Conservation (phyloP, 768 basidiomycete genomes). For the Pleurotus pulmonarius region DNA sequence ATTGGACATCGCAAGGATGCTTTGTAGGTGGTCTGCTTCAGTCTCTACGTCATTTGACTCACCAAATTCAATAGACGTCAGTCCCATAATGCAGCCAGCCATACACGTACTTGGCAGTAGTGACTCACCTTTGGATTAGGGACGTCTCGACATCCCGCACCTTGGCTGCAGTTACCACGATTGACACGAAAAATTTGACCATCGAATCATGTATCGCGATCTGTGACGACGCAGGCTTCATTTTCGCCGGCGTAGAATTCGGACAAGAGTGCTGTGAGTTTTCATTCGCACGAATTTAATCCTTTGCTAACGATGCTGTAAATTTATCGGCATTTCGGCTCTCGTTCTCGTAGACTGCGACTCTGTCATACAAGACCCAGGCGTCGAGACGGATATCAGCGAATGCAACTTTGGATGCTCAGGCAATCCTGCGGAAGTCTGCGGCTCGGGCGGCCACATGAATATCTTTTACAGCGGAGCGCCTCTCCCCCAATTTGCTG, state of each 20-base stretch:
- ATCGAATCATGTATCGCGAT: slow-evolving; percentile 39
- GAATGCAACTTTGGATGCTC: slow-evolving; percentile 53
- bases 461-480: slow-evolving; percentile 55
- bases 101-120: too few species aligned
- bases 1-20: slow-evolving; percentile 50
- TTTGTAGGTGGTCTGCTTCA: slow-evolving; percentile 30
- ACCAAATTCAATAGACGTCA: too few species aligned
- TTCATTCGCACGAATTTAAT: background rate
- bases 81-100: background rate
- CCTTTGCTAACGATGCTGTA: too few species aligned
- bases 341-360: too few species aligned
- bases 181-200: slow-evolving; percentile 48
- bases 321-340: too few species aligned
- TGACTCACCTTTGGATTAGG: too few species aligned
- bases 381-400: slow-evolving; percentile 34
- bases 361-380: slow-evolving; percentile 26
- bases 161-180: slow-evolving; percentile 37
- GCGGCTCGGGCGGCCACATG: slow-evolving; percentile 49
- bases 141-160: slow-evolving; percentile 46
- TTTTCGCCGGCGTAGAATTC: slow-evolving; percentile 66
- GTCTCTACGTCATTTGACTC: too few species aligned
- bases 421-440: slow-evolving; percentile 50
- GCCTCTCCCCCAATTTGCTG: slow-evolving; percentile 44
- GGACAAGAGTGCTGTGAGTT: slow-evolving; percentile 45
- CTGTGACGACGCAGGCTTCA: slow-evolving; percentile 31